Conservation (phyloP, 305 asterid species). For the Fraxinus albicans region DNA sequence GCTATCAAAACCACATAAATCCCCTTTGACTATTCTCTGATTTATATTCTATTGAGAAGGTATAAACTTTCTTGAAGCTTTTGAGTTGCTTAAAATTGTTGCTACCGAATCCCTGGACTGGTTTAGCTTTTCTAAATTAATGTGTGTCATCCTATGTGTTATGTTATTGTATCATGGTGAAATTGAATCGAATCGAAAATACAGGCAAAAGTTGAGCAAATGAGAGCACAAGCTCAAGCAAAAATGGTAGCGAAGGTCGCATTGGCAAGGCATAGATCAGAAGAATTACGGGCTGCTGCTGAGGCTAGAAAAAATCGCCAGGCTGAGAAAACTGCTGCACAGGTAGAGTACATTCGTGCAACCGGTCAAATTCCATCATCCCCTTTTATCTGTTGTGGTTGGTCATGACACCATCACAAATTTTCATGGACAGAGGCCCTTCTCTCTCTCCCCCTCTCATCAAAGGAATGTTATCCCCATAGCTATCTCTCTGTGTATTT, state of each 20-base stretch:
- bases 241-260: slow-evolving; percentile 81
- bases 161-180: not conserved
- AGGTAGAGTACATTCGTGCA: slow-evolving; percentile 68
- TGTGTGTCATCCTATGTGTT: not conserved
- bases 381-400: slow-evolving; percentile 70
- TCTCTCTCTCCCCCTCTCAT: not conserved
- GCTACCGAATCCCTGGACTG: not conserved
- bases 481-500: not conserved
- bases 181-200: not conserved
- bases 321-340: slow-evolving; percentile 67
- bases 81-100: not conserved
- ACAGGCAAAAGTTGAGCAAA: slow-evolving; percentile 54
- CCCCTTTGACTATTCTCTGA: not conserved
- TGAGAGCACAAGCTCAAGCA: slow-evolving; percentile 78
- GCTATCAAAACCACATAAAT: not conserved
- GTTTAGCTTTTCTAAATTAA: not conserved
- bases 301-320: slow-evolving; percentile 65
- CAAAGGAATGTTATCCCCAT: not conserved
- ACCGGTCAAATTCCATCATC: slow-evolving; percentile 75
- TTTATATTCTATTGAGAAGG: not conserved
- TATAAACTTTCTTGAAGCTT: not conserved
- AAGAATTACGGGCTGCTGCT: slow-evolving; percentile 66
- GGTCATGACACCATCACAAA: slow-evolving; percentile 39
- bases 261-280: slow-evolving; percentile 75
- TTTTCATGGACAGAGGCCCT: not conserved